Percentiles rank a stretch among this genome's conserved stretches.
phyloP scores from a whole-genome alignment of 768 basidiomycete species.

The Crepidotus variabilis region DNA sequence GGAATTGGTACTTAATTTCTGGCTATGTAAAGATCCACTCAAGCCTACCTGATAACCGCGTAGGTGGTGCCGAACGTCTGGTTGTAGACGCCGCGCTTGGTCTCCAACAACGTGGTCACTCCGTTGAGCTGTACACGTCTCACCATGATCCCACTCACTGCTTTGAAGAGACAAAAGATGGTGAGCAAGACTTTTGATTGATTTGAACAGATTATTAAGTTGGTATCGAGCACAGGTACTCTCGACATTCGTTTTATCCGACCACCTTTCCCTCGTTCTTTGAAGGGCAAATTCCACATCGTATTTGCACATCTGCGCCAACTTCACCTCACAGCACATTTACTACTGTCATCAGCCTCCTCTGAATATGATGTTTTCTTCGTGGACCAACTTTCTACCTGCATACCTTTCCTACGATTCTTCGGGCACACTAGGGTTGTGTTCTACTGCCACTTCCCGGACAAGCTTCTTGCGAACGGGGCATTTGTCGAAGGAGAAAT shows the following conservation, averaged over 20 bases:
- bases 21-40: slow-evolving; percentile 5
- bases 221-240: slow-evolving; percentile 54
- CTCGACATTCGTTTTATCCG: slow-evolving; percentile 69
- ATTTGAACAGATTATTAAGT: not conserved
- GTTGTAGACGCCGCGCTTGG: slow-evolving; percentile 94
- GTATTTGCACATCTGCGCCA: slow-evolving; percentile 87
- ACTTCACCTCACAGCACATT: slow-evolving; percentile 68
- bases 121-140: slow-evolving; percentile 88
- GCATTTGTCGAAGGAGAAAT: slow-evolving; percentile 55
- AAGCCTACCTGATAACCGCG: slow-evolving; percentile 10
- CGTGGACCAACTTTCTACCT: slow-evolving; percentile 93
- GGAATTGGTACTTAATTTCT: slow-evolving; percentile 68
- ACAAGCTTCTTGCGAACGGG: slow-evolving; percentile 83
- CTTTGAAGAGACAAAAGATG: slow-evolving; percentile 92
- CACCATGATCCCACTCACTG: slow-evolving; percentile 85
- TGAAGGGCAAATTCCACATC: slow-evolving; percentile 82
- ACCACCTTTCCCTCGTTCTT: slow-evolving; percentile 76
- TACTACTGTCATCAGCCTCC: slow-evolving; percentile 48
- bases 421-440: slow-evolving; percentile 76
- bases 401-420: slow-evolving; percentile 75
- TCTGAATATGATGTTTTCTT: slow-evolving; percentile 77
- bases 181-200: slow-evolving; percentile 34
- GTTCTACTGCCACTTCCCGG: slow-evolving; percentile 98
- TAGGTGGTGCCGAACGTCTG: slow-evolving; percentile 93
- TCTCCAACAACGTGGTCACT: slow-evolving; percentile 78